Evolutionary conservation across 352 stramenopile genomes (phyloP).

Genomic region (Globisporangium rhizosaccharum): DNA sequence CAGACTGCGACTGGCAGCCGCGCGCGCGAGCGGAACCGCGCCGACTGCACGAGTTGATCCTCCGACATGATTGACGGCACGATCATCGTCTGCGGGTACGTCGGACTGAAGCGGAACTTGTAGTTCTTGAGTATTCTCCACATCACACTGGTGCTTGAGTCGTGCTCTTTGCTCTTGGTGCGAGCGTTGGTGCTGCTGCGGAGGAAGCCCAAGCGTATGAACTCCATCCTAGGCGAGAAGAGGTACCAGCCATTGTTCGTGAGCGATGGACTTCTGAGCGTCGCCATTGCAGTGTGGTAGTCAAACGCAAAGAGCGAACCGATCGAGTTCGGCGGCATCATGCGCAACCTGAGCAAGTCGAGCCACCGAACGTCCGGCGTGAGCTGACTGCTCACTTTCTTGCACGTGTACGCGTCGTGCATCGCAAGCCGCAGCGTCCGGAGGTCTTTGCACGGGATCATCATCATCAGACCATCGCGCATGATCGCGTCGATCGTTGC

Average conservation of each 20-base stretch:
- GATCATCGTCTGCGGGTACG: slow-evolving; percentile 87
- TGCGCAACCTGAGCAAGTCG: slow-evolving; percentile 29
- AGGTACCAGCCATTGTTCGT: slow-evolving; percentile 82
- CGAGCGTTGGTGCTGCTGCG: slow-evolving; percentile 17
- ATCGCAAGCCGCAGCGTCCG: slow-evolving; percentile 27
- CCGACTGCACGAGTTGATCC: slow-evolving; percentile 85
- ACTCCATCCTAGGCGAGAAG: slow-evolving; percentile 78
- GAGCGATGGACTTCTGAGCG: slow-evolving; percentile 20
- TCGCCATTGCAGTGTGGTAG: slow-evolving; percentile 61
- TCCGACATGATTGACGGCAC: slow-evolving; percentile 92
- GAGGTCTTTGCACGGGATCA: slow-evolving; percentile 77
- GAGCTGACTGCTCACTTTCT: slow-evolving; percentile 76
- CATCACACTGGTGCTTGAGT: slow-evolving; percentile 11
- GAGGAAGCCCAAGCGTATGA: slow-evolving; percentile 82
- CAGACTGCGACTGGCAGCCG: slow-evolving; percentile 92
- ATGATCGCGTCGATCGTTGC: slow-evolving; percentile 76
- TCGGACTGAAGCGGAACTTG: slow-evolving; percentile 56
- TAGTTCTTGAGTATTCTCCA: slow-evolving; percentile 88
- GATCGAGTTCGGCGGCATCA: slow-evolving; percentile 79
- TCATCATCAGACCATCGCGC: slow-evolving; percentile 75
- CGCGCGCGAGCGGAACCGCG: slow-evolving; percentile 89
- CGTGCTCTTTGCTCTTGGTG: slow-evolving; percentile 10
- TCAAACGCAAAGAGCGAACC: slow-evolving; percentile 75
- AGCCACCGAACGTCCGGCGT: slow-evolving; percentile 63
- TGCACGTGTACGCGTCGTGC: slow-evolving; percentile 81